phyloP scores from a whole-genome alignment of 2,329 filamentous ascomycete species.

The Raffaelea deltoideospora region DNA sequence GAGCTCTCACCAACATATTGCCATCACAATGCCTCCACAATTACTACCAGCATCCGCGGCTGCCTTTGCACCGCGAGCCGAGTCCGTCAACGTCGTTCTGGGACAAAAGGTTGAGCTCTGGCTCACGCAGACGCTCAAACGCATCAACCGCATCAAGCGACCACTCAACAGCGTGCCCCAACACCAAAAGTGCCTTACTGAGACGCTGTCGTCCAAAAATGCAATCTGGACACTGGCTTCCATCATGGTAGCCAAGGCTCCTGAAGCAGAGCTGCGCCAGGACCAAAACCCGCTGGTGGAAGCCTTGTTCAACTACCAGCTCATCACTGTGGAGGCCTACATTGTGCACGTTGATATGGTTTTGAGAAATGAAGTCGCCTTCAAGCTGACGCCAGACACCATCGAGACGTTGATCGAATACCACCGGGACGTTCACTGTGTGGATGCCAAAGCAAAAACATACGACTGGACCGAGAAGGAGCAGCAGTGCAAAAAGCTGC shows the following conservation, averaged over 20 bases:
- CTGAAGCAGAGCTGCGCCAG: conserved; percentile 68
- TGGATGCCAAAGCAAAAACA: conserved; percentile 75
- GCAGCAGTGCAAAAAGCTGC: conserved; percentile 87
- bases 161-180: conserved; percentile 94
- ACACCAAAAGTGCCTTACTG: conserved; percentile 87
- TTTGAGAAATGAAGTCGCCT: conserved; percentile 89
- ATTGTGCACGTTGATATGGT: conserved; percentile 99
- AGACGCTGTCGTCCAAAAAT: conserved; percentile 75
- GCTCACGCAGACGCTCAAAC: conserved; percentile 92
- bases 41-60: conserved; percentile 89
- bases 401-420: conserved; percentile 90
- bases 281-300: conserved; percentile 74
- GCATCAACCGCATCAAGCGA: conserved; percentile 91
- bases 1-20: conserved; percentile 12
- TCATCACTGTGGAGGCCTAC: conserved; percentile 89
- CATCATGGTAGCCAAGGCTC: conserved; percentile 80
- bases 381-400: conserved; percentile 89
- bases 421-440: conserved; percentile 88
- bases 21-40: conserved; percentile 65
- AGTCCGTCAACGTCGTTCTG: conserved; percentile 87
- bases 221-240: conserved; percentile 93
- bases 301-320: conserved; percentile 81
- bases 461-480: conserved; percentile 97
- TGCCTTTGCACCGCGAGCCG: conserved; percentile 81
- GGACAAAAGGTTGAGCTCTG: conserved; percentile 86